Conservation (phyloP, 1,139 yeast species). For the Pichia sp. region DNA sequence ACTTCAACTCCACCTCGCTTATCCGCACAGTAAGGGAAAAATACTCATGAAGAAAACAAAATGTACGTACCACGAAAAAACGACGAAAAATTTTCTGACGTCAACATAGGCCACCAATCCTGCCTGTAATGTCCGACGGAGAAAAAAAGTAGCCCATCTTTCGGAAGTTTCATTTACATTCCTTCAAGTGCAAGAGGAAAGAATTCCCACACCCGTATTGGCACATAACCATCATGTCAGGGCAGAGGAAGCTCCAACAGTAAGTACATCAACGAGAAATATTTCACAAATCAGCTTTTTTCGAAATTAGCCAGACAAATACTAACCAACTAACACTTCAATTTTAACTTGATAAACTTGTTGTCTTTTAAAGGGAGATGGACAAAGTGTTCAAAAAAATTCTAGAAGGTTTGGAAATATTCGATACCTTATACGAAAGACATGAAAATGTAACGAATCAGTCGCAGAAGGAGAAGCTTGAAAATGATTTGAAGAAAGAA, state of each 20-base stretch:
- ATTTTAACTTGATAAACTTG: background rate
- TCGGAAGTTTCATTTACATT: background rate
- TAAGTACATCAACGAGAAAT: conserved; percentile 21
- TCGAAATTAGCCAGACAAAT: background rate
- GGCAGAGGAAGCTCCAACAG: conserved; percentile 35
- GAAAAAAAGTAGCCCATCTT: too few relatives aligned
- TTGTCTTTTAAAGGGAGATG: conserved; percentile 43
- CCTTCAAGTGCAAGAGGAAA: background rate
- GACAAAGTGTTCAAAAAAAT: conserved; percentile 77
- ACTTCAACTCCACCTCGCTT: background rate
- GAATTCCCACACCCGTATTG: background rate
- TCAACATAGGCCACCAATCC: background rate
- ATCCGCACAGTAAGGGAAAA: background rate
- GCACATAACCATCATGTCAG: conserved; percentile 24
- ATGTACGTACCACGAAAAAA: background rate
- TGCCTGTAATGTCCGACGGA: background rate
- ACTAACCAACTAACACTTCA: conserved; percentile 15
- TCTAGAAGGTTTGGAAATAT: conserved; percentile 65
- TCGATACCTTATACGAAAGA: conserved; percentile 66
- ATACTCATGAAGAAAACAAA: background rate
- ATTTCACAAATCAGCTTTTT: background rate
- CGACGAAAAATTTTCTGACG: conserved; percentile 9
- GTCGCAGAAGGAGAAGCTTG: conserved; percentile 70
- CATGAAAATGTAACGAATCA: conserved; percentile 55
- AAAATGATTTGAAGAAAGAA: conserved; percentile 68